Base-by-base conservation (phyloP, 495 filamentous ascomycete genomes). In the Penicillium flavigenum region DNA sequence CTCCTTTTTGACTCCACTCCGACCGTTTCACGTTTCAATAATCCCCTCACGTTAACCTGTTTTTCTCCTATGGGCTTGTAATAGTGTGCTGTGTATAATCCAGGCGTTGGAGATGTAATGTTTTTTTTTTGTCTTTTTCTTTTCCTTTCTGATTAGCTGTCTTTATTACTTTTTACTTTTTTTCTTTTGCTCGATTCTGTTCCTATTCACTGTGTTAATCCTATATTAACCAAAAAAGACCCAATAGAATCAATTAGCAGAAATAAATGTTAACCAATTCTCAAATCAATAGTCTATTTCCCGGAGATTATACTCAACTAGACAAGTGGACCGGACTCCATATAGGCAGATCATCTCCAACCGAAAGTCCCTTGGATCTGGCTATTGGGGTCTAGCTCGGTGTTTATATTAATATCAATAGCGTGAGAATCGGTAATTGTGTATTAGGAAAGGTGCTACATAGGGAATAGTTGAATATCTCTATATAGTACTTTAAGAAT, bases 11-110 rank as follows among this genome's bases (percentile, higher is more conserved):
- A 9, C 47, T 50, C 47, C 47, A 50, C 47, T 12, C 11, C 9
- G 9, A 20, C 41, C 17, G 32, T 55, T 55, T 55, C 44, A 55
- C 17, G 6, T 20, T 34, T 44, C 50, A 27, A 47, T 47, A 27
- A 12, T 20, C n/a, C 17, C 50, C 22, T 43, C 38, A 24, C 12
- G 12, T 38, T 38, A 38, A 38, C 14, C 34, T 36, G 31, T 38
- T 38, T 34, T 36, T 12, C 14, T 14, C 14, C 34, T 11, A 16
- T 14, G 4, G 12, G 34, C 34, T 38, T 43, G 41, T 43, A 43
- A 43, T 43, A 11, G 41, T 43, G 5, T 36, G 12, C 5, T 43
- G 41, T 43, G 41, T 43, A 19, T 43, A 43, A 43, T 20, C 41
- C 19, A 12, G 41, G 34, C 14, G 34, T 38, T 34, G 31, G 4